Conservation (phyloP, 164 flowering plant species). For the Macadamia tetraphylla region DNA sequence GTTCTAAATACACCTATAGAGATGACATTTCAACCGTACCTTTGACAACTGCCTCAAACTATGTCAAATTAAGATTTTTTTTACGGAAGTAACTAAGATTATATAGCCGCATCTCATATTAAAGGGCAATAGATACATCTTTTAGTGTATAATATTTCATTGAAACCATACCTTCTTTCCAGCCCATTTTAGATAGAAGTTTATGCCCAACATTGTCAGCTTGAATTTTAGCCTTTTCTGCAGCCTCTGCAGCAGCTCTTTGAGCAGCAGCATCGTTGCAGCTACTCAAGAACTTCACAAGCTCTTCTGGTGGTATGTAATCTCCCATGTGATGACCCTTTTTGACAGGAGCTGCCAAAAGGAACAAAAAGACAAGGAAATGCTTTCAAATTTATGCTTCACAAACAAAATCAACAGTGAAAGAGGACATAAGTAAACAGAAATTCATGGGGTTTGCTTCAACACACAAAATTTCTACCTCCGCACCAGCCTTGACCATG, state of each 20-base stretch:
- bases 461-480: not conserved
- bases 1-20: too few relatives aligned
- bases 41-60: too few relatives aligned
- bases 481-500: not conserved
- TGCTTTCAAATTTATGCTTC: not conserved
- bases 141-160: too few relatives aligned
- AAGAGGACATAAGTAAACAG: not conserved
- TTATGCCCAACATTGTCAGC: constrained; percentile 67
- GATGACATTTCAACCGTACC: too few relatives aligned
- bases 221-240: constrained; percentile 80
- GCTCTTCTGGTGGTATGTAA: constrained; percentile 91
- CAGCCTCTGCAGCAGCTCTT: constrained; percentile 68
- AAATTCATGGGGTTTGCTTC: not conserved
- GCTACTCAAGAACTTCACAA: constrained; percentile 72
- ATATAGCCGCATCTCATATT: too few relatives aligned
- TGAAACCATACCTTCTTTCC: constrained; percentile 80
- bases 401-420: not conserved
- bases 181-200: constrained; percentile 97
- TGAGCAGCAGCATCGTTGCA: constrained; percentile 76
- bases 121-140: too few relatives aligned
- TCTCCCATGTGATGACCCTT: constrained; percentile 99
- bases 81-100: too few relatives aligned
- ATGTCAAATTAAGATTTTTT: too few relatives aligned
- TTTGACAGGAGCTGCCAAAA: constrained; percentile 31
- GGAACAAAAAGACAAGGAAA: not conserved